These are phyloP conservation scores for Drechslerella coelobrocha DNA, from an alignment of 2,329 filamentous ascomycete species.

Conservation along the genomic window DNA sequence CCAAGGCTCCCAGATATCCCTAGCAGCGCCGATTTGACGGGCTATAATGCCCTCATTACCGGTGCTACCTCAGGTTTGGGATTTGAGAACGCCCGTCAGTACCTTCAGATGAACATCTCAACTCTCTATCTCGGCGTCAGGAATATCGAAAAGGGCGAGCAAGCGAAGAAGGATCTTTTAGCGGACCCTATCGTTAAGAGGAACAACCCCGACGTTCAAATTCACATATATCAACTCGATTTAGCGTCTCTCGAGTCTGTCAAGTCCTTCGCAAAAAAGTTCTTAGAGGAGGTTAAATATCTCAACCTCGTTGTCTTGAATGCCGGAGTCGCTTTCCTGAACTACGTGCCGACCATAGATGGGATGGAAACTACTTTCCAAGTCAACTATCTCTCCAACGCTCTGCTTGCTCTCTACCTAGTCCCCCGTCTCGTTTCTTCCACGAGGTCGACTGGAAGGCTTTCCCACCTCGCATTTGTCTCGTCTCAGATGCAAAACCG, in stretches of 20 bases:
- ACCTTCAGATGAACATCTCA: conserved; percentile 52
- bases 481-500: conserved; percentile 58
- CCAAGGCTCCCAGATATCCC: conserved; percentile 5
- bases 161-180: conserved; percentile 19
- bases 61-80: conserved; percentile 55
- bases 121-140: conserved; percentile 54
- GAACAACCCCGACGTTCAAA: conserved; percentile 23
- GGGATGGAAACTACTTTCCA: conserved; percentile 65
- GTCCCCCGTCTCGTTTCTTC: conserved; percentile 60
- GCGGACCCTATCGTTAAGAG: conserved; percentile 8
- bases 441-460: conserved; percentile 55
- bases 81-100: conserved; percentile 53
- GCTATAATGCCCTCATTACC: conserved; percentile 55
- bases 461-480: conserved; percentile 58
- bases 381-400: conserved; percentile 67
- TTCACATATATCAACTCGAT: conserved; percentile 53
- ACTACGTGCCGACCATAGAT: conserved; percentile 54
- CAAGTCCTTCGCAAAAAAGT: conserved; percentile 50
- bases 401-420: conserved; percentile 64
- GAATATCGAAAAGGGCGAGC: conserved; percentile 53
- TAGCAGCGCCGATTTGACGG: conserved; percentile 29
- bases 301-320: conserved; percentile 55
- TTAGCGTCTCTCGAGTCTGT: conserved; percentile 51
- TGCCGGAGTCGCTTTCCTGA: conserved; percentile 51
- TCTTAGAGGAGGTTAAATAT: conserved; percentile 47